Evolutionary conservation across 1,284 basidiomycete species (phyloP).

Genomic region (Moesziomyces sp.): DNA sequence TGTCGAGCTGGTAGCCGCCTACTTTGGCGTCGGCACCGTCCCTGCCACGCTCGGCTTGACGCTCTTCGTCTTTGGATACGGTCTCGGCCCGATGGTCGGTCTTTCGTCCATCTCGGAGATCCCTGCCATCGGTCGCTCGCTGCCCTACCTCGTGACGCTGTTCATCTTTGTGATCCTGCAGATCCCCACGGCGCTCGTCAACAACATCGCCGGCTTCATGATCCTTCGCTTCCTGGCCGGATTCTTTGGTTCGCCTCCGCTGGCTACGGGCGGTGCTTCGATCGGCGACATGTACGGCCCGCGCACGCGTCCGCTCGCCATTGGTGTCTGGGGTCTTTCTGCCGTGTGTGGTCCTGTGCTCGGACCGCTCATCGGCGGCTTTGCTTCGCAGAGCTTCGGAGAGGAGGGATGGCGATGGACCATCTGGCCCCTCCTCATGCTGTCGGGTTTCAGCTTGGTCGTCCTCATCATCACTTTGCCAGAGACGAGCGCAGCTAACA

Average conservation of each 20-base stretch:
- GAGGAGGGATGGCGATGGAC: constrained; percentile 56
- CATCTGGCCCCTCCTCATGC: constrained; percentile 67
- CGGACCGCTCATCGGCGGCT: constrained; percentile 57
- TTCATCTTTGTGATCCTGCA: constrained; percentile 52
- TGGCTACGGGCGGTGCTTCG: constrained; percentile 58
- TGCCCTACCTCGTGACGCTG: constrained; percentile 48
- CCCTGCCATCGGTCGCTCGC: constrained; percentile 55
- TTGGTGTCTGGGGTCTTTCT: constrained; percentile 51
- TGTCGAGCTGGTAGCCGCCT: constrained; percentile 69
- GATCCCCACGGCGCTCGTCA: constrained; percentile 41
- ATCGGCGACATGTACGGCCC: constrained; percentile 49
- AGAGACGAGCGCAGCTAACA: constrained; percentile 67
- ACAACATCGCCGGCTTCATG: constrained; percentile 45
- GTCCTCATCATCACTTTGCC: constrained; percentile 64
- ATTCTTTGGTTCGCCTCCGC: constrained; percentile 52
- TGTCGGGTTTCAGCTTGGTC: constrained; percentile 59
- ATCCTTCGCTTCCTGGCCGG: constrained; percentile 57
- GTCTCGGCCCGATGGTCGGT: constrained; percentile 60
- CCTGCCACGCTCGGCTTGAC: constrained; percentile 45
- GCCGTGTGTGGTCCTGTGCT: constrained; percentile 52
- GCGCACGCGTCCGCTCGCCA: constrained; percentile 25
- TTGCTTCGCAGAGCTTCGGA: constrained; percentile 38
- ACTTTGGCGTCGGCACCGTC: constrained; percentile 28
- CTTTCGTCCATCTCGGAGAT: constrained; percentile 67
- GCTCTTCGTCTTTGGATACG: constrained; percentile 55